A percentile compares a stretch with the other conserved stretches of the same genome.
These are phyloP conservation scores for Inga laurina DNA, from an alignment of 306 rosid species.

Conservation along the genomic window DNA sequence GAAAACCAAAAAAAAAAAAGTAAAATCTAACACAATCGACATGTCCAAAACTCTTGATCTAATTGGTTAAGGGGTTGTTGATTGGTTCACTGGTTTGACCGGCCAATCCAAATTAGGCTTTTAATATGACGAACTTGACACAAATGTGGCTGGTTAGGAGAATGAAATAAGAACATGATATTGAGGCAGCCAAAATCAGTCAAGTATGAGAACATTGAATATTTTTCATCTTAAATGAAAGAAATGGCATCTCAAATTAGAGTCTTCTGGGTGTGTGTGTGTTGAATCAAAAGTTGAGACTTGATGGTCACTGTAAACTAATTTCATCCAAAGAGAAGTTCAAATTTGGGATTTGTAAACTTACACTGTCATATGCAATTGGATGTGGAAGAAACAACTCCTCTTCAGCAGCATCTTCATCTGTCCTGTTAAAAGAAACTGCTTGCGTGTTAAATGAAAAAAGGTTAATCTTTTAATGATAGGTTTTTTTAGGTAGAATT, in stretches of 20 bases:
- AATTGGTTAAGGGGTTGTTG: too few species aligned
- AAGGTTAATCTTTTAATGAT: not conserved
- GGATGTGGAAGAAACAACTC: conserved; percentile 58
- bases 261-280: not conserved
- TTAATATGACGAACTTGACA: not conserved
- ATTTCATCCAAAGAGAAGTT: not conserved
- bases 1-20: too few species aligned
- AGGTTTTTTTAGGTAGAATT: not conserved
- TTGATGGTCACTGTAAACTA: not conserved
- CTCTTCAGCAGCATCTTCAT: conserved; percentile 71
- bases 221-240: not conserved
- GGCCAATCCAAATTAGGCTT: too few species aligned
- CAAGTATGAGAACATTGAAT: not conserved
- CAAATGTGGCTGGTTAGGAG: not conserved
- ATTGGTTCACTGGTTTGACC: too few species aligned
- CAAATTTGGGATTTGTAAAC: conserved; percentile 30
- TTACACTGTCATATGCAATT: conserved; percentile 45
- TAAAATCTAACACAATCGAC: too few species aligned
- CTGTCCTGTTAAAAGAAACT: conserved; percentile 57
- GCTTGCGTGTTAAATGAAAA: conserved; percentile 18
- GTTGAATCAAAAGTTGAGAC: too few species aligned
- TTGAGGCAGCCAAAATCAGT: not conserved
- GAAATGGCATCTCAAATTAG: not conserved
- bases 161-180: not conserved
- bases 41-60: too few species aligned